Evolutionary conservation across 2,329 filamentous ascomycete species (phyloP).

Genomic region (Fusarium temperatum): DNA sequence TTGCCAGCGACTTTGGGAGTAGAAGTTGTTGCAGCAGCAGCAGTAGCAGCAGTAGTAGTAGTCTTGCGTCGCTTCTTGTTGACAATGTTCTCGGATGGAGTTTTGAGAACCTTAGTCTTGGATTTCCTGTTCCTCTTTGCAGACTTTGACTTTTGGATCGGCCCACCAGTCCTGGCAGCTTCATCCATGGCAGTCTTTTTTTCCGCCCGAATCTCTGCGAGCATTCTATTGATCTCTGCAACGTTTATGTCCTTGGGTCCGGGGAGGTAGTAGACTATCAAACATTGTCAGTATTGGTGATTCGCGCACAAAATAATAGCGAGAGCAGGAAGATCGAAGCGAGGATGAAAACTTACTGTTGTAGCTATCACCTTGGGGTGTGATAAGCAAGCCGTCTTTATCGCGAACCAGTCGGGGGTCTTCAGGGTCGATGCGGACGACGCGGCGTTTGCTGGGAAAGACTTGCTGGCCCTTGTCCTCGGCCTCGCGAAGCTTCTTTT

Average conservation of each 20-base stretch:
- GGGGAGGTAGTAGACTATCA: neutral
- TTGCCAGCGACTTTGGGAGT: neutral
- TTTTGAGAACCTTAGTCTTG: neutral
- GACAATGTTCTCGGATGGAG: neutral
- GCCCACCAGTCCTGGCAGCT: neutral
- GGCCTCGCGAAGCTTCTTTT: neutral
- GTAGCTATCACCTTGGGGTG: neutral
- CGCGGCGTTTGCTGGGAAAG: slow-evolving; percentile 2
- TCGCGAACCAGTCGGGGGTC: neutral
- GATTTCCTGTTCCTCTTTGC: neutral
- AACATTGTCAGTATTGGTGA: neutral
- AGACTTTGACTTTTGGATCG: neutral
- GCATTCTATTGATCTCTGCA: neutral
- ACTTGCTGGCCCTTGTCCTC: neutral
- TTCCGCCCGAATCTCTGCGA: neutral
- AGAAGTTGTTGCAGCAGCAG: neutral
- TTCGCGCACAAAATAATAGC: neutral
- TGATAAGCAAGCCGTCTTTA: neutral
- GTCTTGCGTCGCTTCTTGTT: slow-evolving; percentile 11
- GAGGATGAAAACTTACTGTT: neutral
- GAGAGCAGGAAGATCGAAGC: neutral
- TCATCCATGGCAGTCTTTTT: neutral
- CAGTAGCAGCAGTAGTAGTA: neutral
- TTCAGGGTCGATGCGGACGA: neutral
- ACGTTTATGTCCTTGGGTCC: neutral